These are phyloP conservation scores for Eimeria maxima DNA, from an alignment of 169 alveolate species.

Conservation along the genomic window DNA sequence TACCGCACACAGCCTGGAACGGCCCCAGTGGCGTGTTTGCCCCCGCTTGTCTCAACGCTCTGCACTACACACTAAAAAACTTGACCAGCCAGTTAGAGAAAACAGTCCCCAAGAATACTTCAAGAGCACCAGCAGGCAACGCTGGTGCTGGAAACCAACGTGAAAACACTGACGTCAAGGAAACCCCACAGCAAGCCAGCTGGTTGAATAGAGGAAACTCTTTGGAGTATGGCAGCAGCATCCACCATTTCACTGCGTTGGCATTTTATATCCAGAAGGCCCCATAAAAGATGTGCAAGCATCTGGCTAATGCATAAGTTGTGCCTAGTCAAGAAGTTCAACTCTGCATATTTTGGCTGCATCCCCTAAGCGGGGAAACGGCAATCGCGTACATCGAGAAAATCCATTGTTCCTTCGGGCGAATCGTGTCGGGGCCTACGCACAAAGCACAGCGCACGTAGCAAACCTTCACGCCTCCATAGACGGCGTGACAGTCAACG, in stretches of 20 bases:
- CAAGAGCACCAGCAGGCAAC: neutral
- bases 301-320: neutral
- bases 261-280: no score
- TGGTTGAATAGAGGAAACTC: neutral
- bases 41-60: neutral
- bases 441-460: neutral
- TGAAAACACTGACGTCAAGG: neutral
- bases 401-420: conserved; percentile 81
- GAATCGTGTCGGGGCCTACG: conserved; percentile 81
- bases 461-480: neutral
- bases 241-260: neutral
- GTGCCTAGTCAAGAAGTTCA: conserved; percentile 70
- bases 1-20: neutral
- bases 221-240: neutral
- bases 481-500: neutral
- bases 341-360: conserved; percentile 78
- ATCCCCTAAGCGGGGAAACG: conserved; percentile 82
- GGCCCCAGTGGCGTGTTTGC: neutral
- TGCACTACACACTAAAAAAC: neutral
- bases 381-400: conserved; percentile 72
- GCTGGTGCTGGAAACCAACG: no score
- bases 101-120: neutral
- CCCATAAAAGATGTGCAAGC: neutral
- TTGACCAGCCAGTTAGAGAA: neutral
- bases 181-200: neutral